Base-by-base conservation (phyloP, 1,284 basidiomycete species). In the Earliella scabrosa region DNA sequence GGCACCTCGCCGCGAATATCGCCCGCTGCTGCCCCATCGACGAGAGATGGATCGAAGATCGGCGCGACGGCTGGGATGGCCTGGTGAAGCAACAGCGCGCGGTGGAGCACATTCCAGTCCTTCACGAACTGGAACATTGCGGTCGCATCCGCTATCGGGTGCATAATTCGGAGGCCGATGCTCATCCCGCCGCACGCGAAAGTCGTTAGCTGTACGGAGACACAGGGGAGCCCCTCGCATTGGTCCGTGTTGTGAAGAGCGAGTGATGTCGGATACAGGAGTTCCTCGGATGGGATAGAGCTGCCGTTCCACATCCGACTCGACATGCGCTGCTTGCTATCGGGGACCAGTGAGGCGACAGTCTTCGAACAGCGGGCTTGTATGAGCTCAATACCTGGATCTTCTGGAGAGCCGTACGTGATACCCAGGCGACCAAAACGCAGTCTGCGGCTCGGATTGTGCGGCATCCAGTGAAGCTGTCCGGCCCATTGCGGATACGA, bases 401-500 rank as follows among this genome's bases (percentile, higher is more conserved):
- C 76, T 5, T 51, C 35, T 0, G 59, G 16, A 2, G 59, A 60
- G 7, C 77, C 76, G 59, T 73, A 76, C 13, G 62, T 53, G 27
- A 78, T 47, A 36, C 63, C 63, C 11, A 75, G 56, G 26, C 77
- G 75, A n/a, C 71, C 71, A 27, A 69, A 73, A 6, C 76, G 74
- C 34, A 67, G 54, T 8, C 32, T 44, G 7, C n/a, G 9, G 2
- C 9, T 11, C n/a, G 64, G 62, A 26, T 71, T 63, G 58, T 70
- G 71, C 0, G 53, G 35, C 7, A 60, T 51, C 63, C 70, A 72
- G 4, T 68, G 68, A 20, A 78, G 65, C 41, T 73, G 74, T 0
- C 76, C 77, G 2, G 70, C 61, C 69, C 73, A 77, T 43, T 77
- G 75, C 1, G 77, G 74, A 57, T 78, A 79, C 1, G 61, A 57